Base-by-base conservation (phyloP, 352 stramenopile genomes). In the Pilasporangium apinafurcum region DNA sequence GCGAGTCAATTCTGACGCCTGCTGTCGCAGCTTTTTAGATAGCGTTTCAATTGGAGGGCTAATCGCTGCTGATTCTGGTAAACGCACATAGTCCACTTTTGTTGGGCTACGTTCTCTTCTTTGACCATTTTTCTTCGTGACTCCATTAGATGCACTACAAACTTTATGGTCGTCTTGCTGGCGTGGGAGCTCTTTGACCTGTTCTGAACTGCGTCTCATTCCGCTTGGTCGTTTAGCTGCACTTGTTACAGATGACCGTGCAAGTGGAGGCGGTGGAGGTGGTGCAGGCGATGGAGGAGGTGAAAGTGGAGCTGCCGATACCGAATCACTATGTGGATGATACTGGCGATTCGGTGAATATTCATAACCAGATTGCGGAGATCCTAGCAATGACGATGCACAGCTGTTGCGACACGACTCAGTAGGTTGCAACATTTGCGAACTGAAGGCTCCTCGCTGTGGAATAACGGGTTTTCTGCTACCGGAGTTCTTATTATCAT, bases 1-100 rank as follows among this genome's bases (percentile, higher is more conserved):
- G 3, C 66, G 47, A 0, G 72, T 87, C 36, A 91, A 65, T 51
- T 91, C 79, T 37, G 59, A 56, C 8, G 76, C 79, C 32, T 91
- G 79, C 20, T 81, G 62, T 0, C 79, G 59, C 25, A 91, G 56
- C 47, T 89, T 91, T 53, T 85, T 86, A 7, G 78, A 67, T 8
- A 91, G 45, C 3, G 63, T 75, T 28, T 87, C 77, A 16, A 87
- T 68, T 8, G 76, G 76, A 44, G 82, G 60, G 4, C 66, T 48
- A 20, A 59, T 67, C 21, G 41, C 24, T 8, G 26, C 21, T 22
- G 53, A 37, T 13, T 25, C 37, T 10, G 24, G 18, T 25, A 18
- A n/a, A n/a, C n/a, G n/a, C n/a, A n/a, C n/a, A n/a, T n/a, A n/a
- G n/a, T n/a, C n/a, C n/a, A n/a, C n/a, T n/a, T n/a, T n/a, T n/a